Evolutionary conservation across 495 filamentous ascomycete genomes (phyloP).

Genomic region (Thermothielavioides terrestris): DNA sequence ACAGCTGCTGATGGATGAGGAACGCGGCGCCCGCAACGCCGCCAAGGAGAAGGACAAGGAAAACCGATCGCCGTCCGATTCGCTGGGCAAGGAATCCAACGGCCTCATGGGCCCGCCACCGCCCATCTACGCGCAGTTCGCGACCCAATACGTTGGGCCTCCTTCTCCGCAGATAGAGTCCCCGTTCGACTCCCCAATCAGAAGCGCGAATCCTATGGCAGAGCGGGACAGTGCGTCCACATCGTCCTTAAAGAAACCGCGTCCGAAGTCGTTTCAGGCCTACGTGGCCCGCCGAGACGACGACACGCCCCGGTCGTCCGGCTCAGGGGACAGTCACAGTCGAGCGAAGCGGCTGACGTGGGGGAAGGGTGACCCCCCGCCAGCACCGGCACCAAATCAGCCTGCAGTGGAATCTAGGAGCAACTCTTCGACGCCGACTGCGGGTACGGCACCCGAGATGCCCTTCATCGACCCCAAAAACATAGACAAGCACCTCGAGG

Average conservation of each 20-base stretch:
- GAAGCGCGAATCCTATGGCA: conserved; percentile 4
- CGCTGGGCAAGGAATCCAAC: conserved; percentile 32
- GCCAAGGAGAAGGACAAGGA: conserved; percentile 62
- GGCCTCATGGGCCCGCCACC: conserved; percentile 41
- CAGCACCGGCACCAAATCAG: conserved; percentile 6
- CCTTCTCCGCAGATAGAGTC: not conserved
- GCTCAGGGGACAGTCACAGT: conserved; percentile 2
- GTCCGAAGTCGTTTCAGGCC: conserved; percentile 26
- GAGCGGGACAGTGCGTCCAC: conserved; percentile 2
- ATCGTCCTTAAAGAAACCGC: conserved; percentile 10
- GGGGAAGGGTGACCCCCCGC: conserved; percentile 11
- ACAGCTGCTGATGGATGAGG: conserved; percentile 26
- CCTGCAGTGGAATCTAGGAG: conserved; percentile 11
- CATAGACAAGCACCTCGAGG: conserved; percentile 50
- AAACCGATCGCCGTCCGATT: conserved; percentile 55
- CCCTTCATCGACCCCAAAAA: conserved; percentile 37
- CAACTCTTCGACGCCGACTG: conserved; percentile 27
- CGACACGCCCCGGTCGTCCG: conserved; percentile 1
- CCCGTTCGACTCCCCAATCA: not conserved
- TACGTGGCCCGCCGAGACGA: conserved; percentile 11
- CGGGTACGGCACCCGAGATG: not conserved
- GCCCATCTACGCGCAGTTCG: conserved; percentile 72
- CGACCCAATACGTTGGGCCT: conserved; percentile 23
- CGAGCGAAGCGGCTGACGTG: conserved; percentile 20
- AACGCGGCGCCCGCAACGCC: conserved; percentile 24